Percentiles rank a stretch among this genome's conserved stretches.
Conservation (phyloP, 495 filamentous ascomycete genomes). For the Xylona heveae region DNA sequence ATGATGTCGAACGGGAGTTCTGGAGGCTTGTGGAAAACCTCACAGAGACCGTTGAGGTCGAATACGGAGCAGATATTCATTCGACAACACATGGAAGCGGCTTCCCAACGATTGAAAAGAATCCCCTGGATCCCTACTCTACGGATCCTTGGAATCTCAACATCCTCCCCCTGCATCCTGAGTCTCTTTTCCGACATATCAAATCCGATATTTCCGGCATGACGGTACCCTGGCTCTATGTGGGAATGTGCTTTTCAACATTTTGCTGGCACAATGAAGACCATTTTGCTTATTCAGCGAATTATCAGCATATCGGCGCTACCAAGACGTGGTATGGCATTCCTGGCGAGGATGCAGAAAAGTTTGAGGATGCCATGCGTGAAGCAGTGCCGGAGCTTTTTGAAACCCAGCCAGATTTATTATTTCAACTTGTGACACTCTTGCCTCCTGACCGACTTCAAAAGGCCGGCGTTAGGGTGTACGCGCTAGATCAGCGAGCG, state of each 20-base stretch:
- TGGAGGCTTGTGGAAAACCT: slow-evolving; percentile 86
- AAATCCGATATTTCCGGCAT: slow-evolving; percentile 99
- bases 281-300: slow-evolving; percentile 93
- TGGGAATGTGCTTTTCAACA: slow-evolving; percentile 99
- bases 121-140: slow-evolving; percentile 68
- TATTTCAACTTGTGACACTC: slow-evolving; percentile 92
- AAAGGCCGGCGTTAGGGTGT: slow-evolving; percentile 84
- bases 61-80: slow-evolving; percentile 97
- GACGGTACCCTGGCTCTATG: slow-evolving; percentile 98
- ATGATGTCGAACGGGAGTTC: slow-evolving; percentile 93
- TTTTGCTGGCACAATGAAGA: slow-evolving; percentile 99
- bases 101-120: slow-evolving; percentile 86
- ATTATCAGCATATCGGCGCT: slow-evolving; percentile 96
- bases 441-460: slow-evolving; percentile 86
- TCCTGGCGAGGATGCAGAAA: slow-evolving; percentile 76
- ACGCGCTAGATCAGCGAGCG: slow-evolving; percentile 80
- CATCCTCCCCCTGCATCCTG: slow-evolving; percentile 70
- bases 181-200: slow-evolving; percentile 90
- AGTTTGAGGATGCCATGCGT: slow-evolving; percentile 87
- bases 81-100: slow-evolving; percentile 96
- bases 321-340: slow-evolving; percentile 99
- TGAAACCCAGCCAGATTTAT: slow-evolving; percentile 85
- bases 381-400: slow-evolving; percentile 92
- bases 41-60: slow-evolving; percentile 89
- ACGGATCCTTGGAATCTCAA: slow-evolving; percentile 94